Conservation (phyloP, 805 yeast genomes). For the Yarrowia hollandica region DNA sequence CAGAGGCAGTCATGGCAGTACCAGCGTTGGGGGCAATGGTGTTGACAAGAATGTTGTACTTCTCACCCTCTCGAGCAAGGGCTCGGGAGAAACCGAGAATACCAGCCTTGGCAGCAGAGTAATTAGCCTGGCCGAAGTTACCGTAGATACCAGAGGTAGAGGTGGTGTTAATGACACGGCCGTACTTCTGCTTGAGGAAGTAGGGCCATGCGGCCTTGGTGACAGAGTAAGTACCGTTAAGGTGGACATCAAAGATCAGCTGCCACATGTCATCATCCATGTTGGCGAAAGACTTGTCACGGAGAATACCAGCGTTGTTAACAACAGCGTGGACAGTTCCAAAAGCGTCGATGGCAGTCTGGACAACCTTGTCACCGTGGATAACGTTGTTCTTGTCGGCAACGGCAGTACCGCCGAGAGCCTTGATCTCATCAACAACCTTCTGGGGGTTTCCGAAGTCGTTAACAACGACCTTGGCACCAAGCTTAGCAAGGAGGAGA, state of each 20-base stretch:
- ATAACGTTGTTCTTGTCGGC: constrained; percentile 83
- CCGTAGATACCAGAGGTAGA: constrained; percentile 98
- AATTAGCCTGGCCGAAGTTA: constrained; percentile 95
- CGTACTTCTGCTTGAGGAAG: constrained; percentile 72
- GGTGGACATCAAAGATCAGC: constrained; percentile 75
- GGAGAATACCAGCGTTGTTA: constrained; percentile 92
- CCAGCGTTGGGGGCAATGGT: constrained; percentile 97
- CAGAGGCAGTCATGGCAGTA: constrained; percentile 92
- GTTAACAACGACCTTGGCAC: constrained; percentile 93
- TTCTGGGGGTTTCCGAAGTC: constrained; percentile 74
- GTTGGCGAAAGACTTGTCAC: constrained; percentile 84
- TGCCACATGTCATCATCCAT: constrained; percentile 85
- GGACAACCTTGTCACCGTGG: constrained; percentile 71
- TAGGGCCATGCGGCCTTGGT: constrained; percentile 92
- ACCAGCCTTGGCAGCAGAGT: constrained; percentile 90
- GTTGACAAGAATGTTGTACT: constrained; percentile 70
- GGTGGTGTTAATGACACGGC: constrained; percentile 82
- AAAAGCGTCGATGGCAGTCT: constrained; percentile 71
- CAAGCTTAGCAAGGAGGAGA: constrained; percentile 76
- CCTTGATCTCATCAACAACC: constrained; percentile 72
- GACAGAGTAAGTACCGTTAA: constrained; percentile 76
- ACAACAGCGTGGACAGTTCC: constrained; percentile 84
- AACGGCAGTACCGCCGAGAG: constrained; percentile 76
- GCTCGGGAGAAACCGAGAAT: constrained; percentile 83
- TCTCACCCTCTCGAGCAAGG: constrained; percentile 87